phyloP scores from a whole-genome alignment of 345 rosid species.

The Salix suchowensis region DNA sequence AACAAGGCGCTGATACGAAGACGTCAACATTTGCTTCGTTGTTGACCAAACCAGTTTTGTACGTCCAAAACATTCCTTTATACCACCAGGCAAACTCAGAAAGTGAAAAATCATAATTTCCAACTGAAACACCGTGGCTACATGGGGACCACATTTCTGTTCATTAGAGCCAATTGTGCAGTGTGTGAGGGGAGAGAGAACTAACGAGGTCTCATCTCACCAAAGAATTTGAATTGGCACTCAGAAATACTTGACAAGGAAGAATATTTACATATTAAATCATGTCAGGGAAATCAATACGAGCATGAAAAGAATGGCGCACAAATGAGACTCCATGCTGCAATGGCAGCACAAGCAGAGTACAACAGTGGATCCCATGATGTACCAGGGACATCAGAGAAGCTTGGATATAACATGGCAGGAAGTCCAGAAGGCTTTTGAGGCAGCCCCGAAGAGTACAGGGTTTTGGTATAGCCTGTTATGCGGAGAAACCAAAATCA shows the following conservation, averaged over 20 bases:
- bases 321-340: conserved; percentile 21
- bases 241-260: conserved; percentile 7
- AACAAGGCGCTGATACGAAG: background rate
- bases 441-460: conserved; percentile 57
- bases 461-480: conserved; percentile 95
- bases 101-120: background rate
- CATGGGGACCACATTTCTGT: background rate
- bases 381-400: conserved; percentile 35
- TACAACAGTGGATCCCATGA: conserved; percentile 19
- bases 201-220: background rate
- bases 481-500: background rate
- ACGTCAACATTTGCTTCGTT: background rate
- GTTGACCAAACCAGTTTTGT: background rate
- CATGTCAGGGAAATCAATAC: conserved; percentile 16
- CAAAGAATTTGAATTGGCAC: conserved; percentile 34
- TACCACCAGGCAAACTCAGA: background rate
- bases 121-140: background rate
- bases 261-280: conserved; percentile 37
- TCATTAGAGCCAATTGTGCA: background rate
- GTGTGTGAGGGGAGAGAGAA: background rate
- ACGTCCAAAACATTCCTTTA: background rate
- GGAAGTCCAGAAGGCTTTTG: conserved; percentile 88
- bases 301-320: conserved; percentile 33
- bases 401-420: conserved; percentile 81
- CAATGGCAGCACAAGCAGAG: conserved; percentile 24